Base-by-base conservation (phyloP, 768 basidiomycete species). In the Pleurotus citrinopileatus region DNA sequence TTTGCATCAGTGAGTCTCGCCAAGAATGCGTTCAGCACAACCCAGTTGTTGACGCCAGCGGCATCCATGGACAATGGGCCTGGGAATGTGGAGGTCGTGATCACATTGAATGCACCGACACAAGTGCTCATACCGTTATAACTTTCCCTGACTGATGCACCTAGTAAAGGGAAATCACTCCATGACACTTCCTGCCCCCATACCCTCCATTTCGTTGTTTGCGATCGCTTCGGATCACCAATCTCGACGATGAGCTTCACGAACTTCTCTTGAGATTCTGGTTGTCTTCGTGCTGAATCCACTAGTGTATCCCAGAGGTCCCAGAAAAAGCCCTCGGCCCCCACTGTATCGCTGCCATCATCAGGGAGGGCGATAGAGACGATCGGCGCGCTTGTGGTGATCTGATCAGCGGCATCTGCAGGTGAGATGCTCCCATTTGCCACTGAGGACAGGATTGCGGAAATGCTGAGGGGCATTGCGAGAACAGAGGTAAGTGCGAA, bases 261-360 rank as follows among this genome's bases (percentile, higher is more conserved):
- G 8, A 51, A 34, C 10, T 37, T 20, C 4, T 25, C 34, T 17
- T 36, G 48, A 7, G 29, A 5, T 12, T 36, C 22, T 36, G 48
- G 4, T 15, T 36, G 29, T 10, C 13, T 20, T 37, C 27, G 25
- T 25, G 48, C 48, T 25, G 48, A 22, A 37, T 37, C 48, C 5
- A 51, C 22, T 17, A 51, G 12, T 10, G 29, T n/a, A 22, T 23
- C 48, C 48, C 48, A 51, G 19, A 51, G 48, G 22, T 22, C 34
- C 48, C 48, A 51, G 48, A 51, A 51, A 26, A 51, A 51, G 5
- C 34, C 34, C 20, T 51, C 48, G 10, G 23, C 48, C 9, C 32
- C 48, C 23, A n/a, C n/a, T n/a, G 48, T 51, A 32, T 51, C 48
- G 3, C 27, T 25, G 17, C 48, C 48, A 37, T 51, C 48, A 13